Evolutionary conservation across 352 stramenopile genomes (phyloP), one percentile per base, ranked within the genome.

Genomic region (Globisporangium emineosum): DNA sequence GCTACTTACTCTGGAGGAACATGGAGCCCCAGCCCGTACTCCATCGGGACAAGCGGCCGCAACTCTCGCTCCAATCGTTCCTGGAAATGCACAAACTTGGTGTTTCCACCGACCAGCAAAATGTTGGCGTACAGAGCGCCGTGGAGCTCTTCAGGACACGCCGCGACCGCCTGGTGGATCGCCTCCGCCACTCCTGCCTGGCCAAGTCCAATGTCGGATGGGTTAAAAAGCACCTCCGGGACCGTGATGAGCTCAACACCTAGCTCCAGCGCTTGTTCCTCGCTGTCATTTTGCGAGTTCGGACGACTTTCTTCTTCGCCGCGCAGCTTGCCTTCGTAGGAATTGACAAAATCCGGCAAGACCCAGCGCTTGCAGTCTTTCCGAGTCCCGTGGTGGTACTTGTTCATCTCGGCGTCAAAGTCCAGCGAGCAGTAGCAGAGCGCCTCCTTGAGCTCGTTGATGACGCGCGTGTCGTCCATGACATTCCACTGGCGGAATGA

Each of bases 401-500:
- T 80, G 2, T 69, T 37, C 64, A 96, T 75, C 29, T 98, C 94
- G 9, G 60, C 32, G 13, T 92, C 53, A 60, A 98, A 97, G 29
- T 97, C 74, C 57, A 93, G 64, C 1, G 89, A 96, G 57, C 97
- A 88, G 69, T 93, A 98, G 60, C 88, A 97, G 5, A 98, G 65
- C 29, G 89, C 60, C 65, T 98, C 83, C 64, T 98, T 98, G 5
- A 97, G 77, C 52, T 93, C 73, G 55, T 92, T 88, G 35, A 92
- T 83, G 21, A 92, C 67, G 9, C 61, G 62, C 27, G 78, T 79
- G 35, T 91, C 78, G 65, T 99, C 94, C 91, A 98, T 98, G 61
- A 99, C 89, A 68, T 99, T 98, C 76, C 87, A 98, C 68, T 99
- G 96, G 13, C 96, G 83, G 67, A 97, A 99, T 12, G 90, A 98